These are phyloP conservation scores for Salix udensis DNA, from an alignment of 345 rosid species.

Conservation along the genomic window DNA sequence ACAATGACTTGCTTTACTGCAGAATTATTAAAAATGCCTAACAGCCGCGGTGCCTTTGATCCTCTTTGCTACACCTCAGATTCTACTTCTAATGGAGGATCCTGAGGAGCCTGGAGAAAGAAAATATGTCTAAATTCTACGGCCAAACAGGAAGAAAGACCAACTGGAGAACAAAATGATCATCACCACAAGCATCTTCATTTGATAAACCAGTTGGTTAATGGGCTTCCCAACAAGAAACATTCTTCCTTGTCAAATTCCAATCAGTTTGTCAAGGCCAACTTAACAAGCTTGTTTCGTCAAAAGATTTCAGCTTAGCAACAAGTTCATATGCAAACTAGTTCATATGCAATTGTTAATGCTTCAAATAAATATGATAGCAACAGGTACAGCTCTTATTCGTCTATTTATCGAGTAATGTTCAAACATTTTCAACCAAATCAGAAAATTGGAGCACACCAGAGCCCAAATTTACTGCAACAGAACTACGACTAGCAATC, in stretches of 20 bases:
- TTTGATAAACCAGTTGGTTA: background rate
- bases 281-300: too few species aligned
- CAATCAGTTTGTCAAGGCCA: background rate
- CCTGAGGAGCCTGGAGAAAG: slow-evolving; percentile 12
- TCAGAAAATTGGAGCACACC: background rate
- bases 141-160: background rate
- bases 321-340: background rate
- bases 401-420: background rate
- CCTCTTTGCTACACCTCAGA: slow-evolving; percentile 7
- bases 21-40: background rate
- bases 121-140: background rate
- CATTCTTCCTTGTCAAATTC: background rate
- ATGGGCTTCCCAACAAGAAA: background rate
- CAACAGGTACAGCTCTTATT: background rate
- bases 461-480: background rate
- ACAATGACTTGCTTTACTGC: background rate
- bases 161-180: background rate
- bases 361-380: background rate
- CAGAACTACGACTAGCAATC: background rate
- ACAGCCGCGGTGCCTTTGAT: background rate
- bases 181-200: background rate
- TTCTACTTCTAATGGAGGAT: slow-evolving; percentile 20
- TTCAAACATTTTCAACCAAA: background rate
- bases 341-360: background rate
- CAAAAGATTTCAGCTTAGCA: too few species aligned